Evolutionary conservation across 345 rosid species (phyloP).

Genomic region (Gossypium anomalum): DNA sequence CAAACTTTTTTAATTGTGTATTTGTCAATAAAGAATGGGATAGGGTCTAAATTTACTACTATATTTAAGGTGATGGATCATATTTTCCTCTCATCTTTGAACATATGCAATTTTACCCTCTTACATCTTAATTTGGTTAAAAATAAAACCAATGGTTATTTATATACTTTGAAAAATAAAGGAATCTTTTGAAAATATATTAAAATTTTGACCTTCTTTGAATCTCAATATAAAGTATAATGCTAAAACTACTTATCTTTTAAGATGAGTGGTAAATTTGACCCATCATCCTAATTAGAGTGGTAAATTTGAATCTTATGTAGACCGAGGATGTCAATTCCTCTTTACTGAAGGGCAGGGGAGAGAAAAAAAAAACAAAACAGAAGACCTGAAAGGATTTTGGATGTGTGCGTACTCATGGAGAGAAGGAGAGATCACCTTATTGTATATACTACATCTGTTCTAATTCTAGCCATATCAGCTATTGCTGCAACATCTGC

Average conservation of each 20-base stretch:
- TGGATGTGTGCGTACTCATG: too few relatives aligned
- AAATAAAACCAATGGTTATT: background rate
- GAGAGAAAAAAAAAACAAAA: background rate
- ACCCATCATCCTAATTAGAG: background rate
- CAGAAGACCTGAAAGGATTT: too few relatives aligned
- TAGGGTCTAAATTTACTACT: background rate
- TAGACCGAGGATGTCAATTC: background rate
- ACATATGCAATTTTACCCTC: background rate
- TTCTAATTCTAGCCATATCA: slow-evolving; percentile 40
- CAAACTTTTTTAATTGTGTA: background rate
- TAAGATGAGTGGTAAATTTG: background rate
- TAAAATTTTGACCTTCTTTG: background rate
- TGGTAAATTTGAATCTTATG: background rate
- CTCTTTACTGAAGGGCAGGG: background rate
- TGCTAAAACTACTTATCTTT: background rate
- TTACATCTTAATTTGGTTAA: background rate
- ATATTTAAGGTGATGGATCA: background rate
- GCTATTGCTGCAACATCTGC: slow-evolving; percentile 62
- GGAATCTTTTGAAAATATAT: background rate
- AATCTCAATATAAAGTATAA: background rate
- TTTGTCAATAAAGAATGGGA: background rate
- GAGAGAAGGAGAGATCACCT: slow-evolving; percentile 36
- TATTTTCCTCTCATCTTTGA: background rate
- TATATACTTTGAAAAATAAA: background rate
- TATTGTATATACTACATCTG: slow-evolving; percentile 50